Percentiles rank a stretch among this genome's conserved stretches.
Conservation (phyloP, 768 basidiomycete species). For the Psilocybe sp. region DNA sequence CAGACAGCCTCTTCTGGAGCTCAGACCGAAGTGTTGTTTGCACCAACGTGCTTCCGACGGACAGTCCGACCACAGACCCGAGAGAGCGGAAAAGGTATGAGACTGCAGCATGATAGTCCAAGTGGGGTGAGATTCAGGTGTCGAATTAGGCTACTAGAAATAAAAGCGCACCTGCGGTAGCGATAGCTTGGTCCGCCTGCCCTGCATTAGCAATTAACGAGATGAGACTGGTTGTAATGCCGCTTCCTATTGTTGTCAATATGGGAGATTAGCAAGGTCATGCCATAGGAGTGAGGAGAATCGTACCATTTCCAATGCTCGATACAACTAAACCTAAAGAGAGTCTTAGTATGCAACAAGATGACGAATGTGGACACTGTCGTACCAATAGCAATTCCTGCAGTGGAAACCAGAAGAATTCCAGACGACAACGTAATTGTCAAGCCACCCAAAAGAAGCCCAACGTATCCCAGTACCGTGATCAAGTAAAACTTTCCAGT, state of each 20-base stretch:
- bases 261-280: neutral
- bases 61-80: slow-evolving; percentile 56
- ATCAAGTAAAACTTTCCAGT: slow-evolving; percentile 56
- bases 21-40: slow-evolving; percentile 46
- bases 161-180: slow-evolving; percentile 49
- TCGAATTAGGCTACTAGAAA: neutral
- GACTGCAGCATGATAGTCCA: slow-evolving; percentile 28
- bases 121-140: neutral
- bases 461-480: slow-evolving; percentile 40
- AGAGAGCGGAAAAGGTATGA: slow-evolving; percentile 68
- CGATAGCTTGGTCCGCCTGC: slow-evolving; percentile 58
- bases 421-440: slow-evolving; percentile 39
- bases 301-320: slow-evolving; percentile 38
- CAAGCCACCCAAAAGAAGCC: slow-evolving; percentile 36
- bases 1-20: slow-evolving; percentile 39
- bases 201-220: slow-evolving; percentile 65
- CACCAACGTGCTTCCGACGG: slow-evolving; percentile 53
- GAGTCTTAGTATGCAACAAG: neutral
- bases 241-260: slow-evolving; percentile 33
- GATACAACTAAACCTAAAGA: slow-evolving; percentile 30
- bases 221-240: slow-evolving; percentile 55
- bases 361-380: neutral
- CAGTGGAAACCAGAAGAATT: slow-evolving; percentile 28
- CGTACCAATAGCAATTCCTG: slow-evolving; percentile 41
- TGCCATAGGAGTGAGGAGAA: neutral